Conservation (phyloP, 129 eudicot genomes). For the Ambrosia trifida region DNA sequence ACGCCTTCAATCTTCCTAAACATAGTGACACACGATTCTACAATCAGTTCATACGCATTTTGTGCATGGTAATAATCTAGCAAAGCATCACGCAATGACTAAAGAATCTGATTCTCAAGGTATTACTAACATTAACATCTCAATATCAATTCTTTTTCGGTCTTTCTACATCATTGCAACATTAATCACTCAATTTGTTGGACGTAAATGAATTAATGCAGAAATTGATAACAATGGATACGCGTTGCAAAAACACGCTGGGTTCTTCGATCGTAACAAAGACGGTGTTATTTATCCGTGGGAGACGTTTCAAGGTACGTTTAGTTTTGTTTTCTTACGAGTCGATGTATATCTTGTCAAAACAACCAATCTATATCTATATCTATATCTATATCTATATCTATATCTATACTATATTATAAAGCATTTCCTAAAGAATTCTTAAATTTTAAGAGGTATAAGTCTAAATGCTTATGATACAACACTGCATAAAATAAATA, state of each 20-base stretch:
- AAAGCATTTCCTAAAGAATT: too few relatives aligned
- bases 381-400: too few relatives aligned
- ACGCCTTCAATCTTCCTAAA: slow-evolving; percentile 17
- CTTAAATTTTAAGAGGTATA: too few relatives aligned
- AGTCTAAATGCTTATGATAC: too few relatives aligned
- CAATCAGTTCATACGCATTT: not conserved
- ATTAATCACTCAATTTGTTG: too few relatives aligned
- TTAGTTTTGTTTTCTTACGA: not conserved
- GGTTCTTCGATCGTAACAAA: slow-evolving; percentile 71
- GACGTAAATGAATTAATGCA: slow-evolving; percentile 33
- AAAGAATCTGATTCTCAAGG: not conserved
- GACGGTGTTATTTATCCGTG: slow-evolving; percentile 75
- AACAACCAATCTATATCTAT: too few relatives aligned
- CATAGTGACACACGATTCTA: not conserved
- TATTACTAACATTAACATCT: not conserved
- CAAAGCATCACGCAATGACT: slow-evolving; percentile 17
- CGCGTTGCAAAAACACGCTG: slow-evolving; percentile 57
- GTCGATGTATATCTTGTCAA: not conserved
- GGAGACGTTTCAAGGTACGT: slow-evolving; percentile 69
- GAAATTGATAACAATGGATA: slow-evolving; percentile 35
- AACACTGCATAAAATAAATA: too few relatives aligned
- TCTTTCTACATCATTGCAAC: too few relatives aligned
- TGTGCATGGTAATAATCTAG: not conserved
- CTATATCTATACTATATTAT: too few relatives aligned
- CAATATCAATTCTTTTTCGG: not conserved